Evolutionary conservation across 1,284 basidiomycete species (phyloP).

Genomic region (Cystobasidium sp.): DNA sequence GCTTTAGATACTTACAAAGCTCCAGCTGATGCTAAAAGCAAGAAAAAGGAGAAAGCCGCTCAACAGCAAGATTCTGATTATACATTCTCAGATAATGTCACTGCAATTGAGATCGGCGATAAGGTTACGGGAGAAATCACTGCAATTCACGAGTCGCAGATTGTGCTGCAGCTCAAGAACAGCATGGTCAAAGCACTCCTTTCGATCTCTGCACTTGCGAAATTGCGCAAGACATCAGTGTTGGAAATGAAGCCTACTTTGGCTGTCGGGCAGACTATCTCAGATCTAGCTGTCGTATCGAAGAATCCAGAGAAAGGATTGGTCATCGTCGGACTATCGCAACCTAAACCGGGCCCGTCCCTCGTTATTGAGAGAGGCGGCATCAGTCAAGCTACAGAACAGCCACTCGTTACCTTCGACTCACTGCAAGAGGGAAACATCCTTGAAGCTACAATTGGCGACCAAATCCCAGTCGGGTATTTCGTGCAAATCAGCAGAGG

Average conservation of each 20-base stretch:
- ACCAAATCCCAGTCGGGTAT: conserved; percentile 64
- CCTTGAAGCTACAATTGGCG: conserved; percentile 72
- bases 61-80: background rate
- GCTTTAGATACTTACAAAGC: conserved; percentile 61
- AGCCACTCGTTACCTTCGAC: conserved; percentile 60
- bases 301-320: conserved; percentile 84
- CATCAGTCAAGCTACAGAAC: conserved; percentile 18
- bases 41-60: conserved; percentile 16
- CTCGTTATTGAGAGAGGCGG: conserved; percentile 26
- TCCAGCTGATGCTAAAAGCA: conserved; percentile 47
- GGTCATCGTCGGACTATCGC: conserved; percentile 76
- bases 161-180: conserved; percentile 61
- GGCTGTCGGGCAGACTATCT: conserved; percentile 72
- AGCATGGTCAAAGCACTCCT: conserved; percentile 65
- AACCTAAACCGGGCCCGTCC: conserved; percentile 50
- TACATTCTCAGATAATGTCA: conserved; percentile 63
- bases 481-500: conserved; percentile 71
- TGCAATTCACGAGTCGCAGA: conserved; percentile 83
- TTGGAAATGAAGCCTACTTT: conserved; percentile 72
- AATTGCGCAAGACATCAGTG: conserved; percentile 69
- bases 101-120: conserved; percentile 74
- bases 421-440: conserved; percentile 71
- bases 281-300: conserved; percentile 83
- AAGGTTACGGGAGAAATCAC: conserved; percentile 70
- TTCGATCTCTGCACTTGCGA: conserved; percentile 85